These are phyloP conservation scores for Metschnikowia koreensis DNA, from an alignment of 805 yeast species.

Conservation along the genomic window DNA sequence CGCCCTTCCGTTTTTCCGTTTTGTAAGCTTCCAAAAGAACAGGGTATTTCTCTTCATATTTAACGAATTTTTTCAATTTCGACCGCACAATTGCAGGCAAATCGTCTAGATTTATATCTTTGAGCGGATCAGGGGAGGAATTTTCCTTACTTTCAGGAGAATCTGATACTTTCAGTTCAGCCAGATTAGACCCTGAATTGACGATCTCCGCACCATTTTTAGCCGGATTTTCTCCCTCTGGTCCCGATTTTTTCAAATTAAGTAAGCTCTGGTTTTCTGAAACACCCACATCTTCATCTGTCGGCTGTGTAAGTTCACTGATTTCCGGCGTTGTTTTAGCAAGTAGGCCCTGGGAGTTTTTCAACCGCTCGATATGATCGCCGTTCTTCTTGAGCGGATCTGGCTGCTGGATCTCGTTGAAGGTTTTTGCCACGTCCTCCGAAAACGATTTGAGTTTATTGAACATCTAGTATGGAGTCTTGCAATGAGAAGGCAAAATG, in stretches of 20 bases:
- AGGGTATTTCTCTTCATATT: slow-evolving; percentile 91
- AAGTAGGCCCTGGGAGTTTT: slow-evolving; percentile 34
- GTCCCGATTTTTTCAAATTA: not conserved
- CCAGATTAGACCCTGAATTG: not conserved
- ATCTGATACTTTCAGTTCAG: no score
- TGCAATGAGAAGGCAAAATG: not conserved
- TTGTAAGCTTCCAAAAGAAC: slow-evolving; percentile 80
- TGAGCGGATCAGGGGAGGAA: slow-evolving; percentile 12
- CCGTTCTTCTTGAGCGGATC: slow-evolving; percentile 13
- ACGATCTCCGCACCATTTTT: not conserved
- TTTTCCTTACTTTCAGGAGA: not conserved
- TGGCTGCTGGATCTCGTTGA: slow-evolving; percentile 32
- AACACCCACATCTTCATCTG: slow-evolving; percentile 31
- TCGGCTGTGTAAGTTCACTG: slow-evolving; percentile 46
- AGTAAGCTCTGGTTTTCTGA: slow-evolving; percentile 1
- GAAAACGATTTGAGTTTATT: slow-evolving; percentile 41
- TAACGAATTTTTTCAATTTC: slow-evolving; percentile 70
- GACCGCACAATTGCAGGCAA: slow-evolving; percentile 57
- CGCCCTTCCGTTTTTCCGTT: slow-evolving; percentile 66
- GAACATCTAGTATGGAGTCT: slow-evolving; percentile 28
- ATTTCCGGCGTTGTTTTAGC: slow-evolving; percentile 48
- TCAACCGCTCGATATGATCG: slow-evolving; percentile 28
- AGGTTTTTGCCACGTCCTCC: slow-evolving; percentile 45
- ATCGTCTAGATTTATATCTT: slow-evolving; percentile 34
- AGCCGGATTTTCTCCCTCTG: not conserved